Conservation (phyloP, 345 rosid genomes). For the Odontarrhena argentea region DNA sequence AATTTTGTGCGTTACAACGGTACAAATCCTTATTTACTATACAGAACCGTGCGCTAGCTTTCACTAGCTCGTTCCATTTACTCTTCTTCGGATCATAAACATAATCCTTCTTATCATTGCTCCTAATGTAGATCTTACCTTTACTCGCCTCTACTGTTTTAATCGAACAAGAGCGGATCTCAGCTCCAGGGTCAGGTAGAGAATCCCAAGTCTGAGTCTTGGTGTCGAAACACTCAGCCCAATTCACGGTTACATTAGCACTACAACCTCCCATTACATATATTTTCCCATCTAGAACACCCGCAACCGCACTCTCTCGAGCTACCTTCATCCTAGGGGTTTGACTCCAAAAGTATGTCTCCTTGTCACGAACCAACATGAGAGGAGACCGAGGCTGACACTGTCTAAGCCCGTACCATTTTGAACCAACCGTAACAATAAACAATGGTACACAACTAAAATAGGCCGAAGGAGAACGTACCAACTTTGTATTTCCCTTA, state of each 20-base stretch:
- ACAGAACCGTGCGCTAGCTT: not conserved
- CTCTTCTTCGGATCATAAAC: not conserved
- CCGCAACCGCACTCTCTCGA: constrained; percentile 56
- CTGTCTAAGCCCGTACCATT: constrained; percentile 58
- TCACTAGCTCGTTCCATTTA: constrained; percentile 3
- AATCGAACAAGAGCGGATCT: not conserved
- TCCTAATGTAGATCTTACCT: constrained; percentile 4
- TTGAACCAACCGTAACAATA: constrained; percentile 48
- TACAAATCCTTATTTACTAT: not conserved
- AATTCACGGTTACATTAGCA: not conserved
- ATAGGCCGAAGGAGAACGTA: constrained; percentile 3
- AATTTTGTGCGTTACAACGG: not conserved
- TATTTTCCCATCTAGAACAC: constrained; percentile 48
- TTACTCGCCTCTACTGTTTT: not conserved
- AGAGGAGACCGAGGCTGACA: constrained; percentile 32
- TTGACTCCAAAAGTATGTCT: constrained; percentile 50
- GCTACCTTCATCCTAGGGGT: constrained; percentile 54
- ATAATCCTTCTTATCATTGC: constrained; percentile 23
- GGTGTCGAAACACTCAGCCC: constrained; percentile 9
- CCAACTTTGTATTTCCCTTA: not conserved
- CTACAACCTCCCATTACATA: constrained; percentile 48
- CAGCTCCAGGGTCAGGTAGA: constrained; percentile 3
- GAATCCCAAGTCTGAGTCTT: constrained; percentile 20
- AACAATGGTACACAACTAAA: not conserved
- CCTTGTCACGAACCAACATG: constrained; percentile 66